Conservation (phyloP, 2,329 filamentous ascomycete genomes). For the Phialocephala subalpina region DNA sequence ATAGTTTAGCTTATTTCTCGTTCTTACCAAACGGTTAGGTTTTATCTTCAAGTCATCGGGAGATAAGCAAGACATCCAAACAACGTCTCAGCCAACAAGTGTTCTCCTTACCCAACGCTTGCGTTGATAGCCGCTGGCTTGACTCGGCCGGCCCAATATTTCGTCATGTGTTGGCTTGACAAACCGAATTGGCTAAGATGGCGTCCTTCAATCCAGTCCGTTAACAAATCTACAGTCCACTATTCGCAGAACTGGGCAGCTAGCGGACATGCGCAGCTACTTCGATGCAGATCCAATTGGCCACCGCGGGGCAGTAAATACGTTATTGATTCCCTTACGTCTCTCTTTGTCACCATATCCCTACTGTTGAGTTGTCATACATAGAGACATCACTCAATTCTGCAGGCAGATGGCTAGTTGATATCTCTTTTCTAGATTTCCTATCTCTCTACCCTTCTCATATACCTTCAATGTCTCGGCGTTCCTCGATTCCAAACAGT, state of each 20-base stretch:
- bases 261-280: background rate
- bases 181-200: conserved; percentile 3
- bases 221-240: conserved; percentile 17
- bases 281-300: conserved; percentile 18
- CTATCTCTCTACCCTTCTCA: conserved; percentile 2
- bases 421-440: background rate
- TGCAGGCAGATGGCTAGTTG: conserved; percentile 18
- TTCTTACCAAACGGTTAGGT: background rate
- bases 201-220: conserved; percentile 1
- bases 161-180: background rate
- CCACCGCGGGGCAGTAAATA: conserved; percentile 14
- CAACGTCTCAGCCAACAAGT: background rate
- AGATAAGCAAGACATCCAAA: conserved; percentile 11
- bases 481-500: conserved; percentile 4
- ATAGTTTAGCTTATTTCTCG: too few species aligned
- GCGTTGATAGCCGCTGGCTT: conserved; percentile 4
- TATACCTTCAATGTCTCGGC: conserved; percentile 20
- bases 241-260: conserved; percentile 8
- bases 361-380: conserved; percentile 16
- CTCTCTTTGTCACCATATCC: conserved; percentile 21
- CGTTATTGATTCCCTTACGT: conserved; percentile 23
- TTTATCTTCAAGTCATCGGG: background rate
- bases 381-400: conserved; percentile 16
- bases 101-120: conserved; percentile 7
- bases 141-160: background rate